Conservation (phyloP, 2,329 filamentous ascomycete species). For the Phialemonium atrogriseum region DNA sequence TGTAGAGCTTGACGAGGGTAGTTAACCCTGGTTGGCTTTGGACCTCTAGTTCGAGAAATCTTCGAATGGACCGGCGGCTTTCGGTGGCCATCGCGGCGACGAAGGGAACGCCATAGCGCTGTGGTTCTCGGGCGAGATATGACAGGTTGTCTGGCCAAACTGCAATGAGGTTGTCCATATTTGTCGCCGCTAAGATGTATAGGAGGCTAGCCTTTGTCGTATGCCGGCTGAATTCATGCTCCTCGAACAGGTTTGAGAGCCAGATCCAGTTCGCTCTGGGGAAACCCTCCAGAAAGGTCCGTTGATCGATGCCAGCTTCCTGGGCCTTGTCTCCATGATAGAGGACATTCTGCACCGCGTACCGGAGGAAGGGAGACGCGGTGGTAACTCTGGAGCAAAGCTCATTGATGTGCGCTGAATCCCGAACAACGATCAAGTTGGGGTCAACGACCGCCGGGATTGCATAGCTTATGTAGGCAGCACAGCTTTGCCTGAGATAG, state of each 20-base stretch:
- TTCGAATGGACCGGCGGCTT: no score
- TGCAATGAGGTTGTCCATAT: no score
- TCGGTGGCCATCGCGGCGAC: no score
- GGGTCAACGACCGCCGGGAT: not conserved
- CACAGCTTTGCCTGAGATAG: conserved; percentile 33
- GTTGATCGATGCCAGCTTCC: conserved; percentile 15
- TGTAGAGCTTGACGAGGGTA: no score
- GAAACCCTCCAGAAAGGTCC: conserved; percentile 21
- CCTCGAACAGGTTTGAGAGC: conserved; percentile 21
- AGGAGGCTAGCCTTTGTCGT: conserved; percentile 16
- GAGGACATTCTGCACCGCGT: conserved; percentile 28
- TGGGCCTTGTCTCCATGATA: conserved; percentile 28
- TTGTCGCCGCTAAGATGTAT: conserved; percentile 30
- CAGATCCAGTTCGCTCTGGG: conserved; percentile 16
- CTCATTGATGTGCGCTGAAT: conserved; percentile 25
- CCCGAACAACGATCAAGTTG: conserved; percentile 1
- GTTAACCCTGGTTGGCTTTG: no score
- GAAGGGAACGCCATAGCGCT: no score
- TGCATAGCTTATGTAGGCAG: not conserved
- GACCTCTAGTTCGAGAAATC: no score
- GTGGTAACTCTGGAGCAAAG: conserved; percentile 1
- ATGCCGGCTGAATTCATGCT: conserved; percentile 14
- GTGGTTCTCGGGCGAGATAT: no score
- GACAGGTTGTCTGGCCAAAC: no score
- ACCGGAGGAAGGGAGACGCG: conserved; percentile 35